Evolutionary conservation across 2,329 filamentous ascomycete species (phyloP), one percentile per base, ranked within the genome.

Genomic region (Zymoseptoria pseudotritici): DNA sequence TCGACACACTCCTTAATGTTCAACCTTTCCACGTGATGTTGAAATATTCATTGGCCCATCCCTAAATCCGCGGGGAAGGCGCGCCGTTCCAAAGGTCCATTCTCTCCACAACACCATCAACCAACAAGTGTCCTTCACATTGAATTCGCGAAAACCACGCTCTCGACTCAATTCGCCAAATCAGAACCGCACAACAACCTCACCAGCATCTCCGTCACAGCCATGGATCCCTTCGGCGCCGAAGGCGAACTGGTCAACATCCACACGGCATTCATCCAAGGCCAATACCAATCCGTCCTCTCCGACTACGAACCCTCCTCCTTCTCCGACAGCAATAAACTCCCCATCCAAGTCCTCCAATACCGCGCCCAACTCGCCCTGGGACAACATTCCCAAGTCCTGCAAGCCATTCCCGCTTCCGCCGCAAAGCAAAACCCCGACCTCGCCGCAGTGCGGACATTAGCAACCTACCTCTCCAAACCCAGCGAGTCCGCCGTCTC

Each of bases 281-380:
- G 90, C 72, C 92, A 96, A 80, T 96, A 90, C 82, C 83, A 90
- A 72, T 82, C 87, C 72, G 92, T 95, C 65, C 76, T 95, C 76
- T 63, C 62, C 65, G 88, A 94, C 78, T 96, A 91, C 77, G 88
- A 95, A 76, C 88, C 86, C 51, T 86, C 88, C 5, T 81, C 86
- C 61, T 88, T 97, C 71, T 94, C 90, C 52, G 68, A 86, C 64
- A 85, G 88, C 70, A 97, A 97, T 78, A 81, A 82, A 53, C 81
- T 91, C 13, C 85, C 90, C 50, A 89, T 90, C 50, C 86, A 86
- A 60, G 79, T 96, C 52, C 84, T 97, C 58, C 82, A 88, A 73
- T 85, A 93, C 64, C 90, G 94, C 73, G 86, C 93, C 51, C 88
- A 87, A 72, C 85, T 96, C 70, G 91, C 91, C 56, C 83, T 93